Base-by-base conservation (phyloP, 768 basidiomycete species). In the Neoboletus magnificus region DNA sequence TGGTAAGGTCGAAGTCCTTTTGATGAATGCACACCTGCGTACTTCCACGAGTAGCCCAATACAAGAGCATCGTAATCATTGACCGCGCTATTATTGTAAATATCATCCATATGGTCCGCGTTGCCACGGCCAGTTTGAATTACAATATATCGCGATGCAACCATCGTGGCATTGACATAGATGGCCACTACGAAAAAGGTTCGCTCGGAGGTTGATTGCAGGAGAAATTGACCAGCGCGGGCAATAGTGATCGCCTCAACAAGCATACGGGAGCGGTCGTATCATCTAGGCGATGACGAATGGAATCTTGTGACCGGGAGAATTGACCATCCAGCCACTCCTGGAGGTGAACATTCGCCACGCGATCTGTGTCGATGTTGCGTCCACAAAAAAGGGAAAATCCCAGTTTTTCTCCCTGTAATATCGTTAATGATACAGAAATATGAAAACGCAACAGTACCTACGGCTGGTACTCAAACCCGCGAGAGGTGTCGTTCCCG, bases 101-200 rank as follows among this genome's bases (percentile, higher is more conserved):
- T 4, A 2, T 27, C 8, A 18, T 44, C n/a, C 30, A 5, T 1
- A 13, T 32, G n/a, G 5, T 5, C 5, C 18, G 18, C n/a, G n/a
- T 46, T 15, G 6, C 30, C 45, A 32, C 13, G n/a, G 2, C 43
- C 54, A 5, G 40, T 35, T 27, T 64, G 37, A 20, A 45, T 32
- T 11, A n/a, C n/a, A n/a, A n/a, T n/a, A n/a, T n/a, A n/a, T n/a
- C n/a, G n/a, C n/a, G n/a, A n/a, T n/a, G n/a, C n/a, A n/a, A n/a
- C n/a, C n/a, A n/a, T n/a, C n/a, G n/a, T n/a, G n/a, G n/a, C n/a
- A n/a, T n/a, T n/a, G n/a, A n/a, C n/a, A n/a, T n/a, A n/a, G n/a
- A n/a, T n/a, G n/a, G n/a, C n/a, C n/a, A n/a, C n/a, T n/a, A 64
- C 39, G 13, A 64, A 64, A 47, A 61, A 58, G 0, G 9, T n/a